Evolutionary conservation across 176 grass and related monocot species (phyloP), one percentile per base, ranked within the genome.

Genomic region (Zoysia pacifica): DNA sequence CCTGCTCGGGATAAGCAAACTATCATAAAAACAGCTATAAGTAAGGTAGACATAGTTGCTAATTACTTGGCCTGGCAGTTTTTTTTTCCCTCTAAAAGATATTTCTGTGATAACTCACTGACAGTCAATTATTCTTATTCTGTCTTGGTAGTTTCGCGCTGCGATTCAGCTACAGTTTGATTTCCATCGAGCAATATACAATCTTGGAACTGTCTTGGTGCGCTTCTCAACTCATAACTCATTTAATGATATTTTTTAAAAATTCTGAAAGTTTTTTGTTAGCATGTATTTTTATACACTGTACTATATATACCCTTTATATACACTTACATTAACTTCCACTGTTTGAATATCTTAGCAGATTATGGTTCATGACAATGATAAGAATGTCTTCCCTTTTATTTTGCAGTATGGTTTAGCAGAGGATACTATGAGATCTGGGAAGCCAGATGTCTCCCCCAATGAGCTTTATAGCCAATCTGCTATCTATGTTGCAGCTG

Each of bases 131-230:
- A 45, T 45, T 45, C 1, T 43, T 69, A 48, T 73, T 48, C 47
- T 73, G 28, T 84, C 37, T 86, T 65, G 4, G 7, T 89, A 99
- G 96, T 99, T 99, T 44, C 96, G 96, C 67, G 93, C 89, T 49
- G 96, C 96, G 61, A 99, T 99, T 63, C 90, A 95, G 71, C 65
- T 99, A 70, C 96, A 99, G 61, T 99, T 99, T 93, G 96, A 99
- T 93, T 99, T 99, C 78, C 93, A 99, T 76, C 90, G 93, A 61
- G 96, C 96, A 71, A 99, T 99, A 86, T 99, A 99, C 90, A 99
- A 99, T 75, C 96, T 95, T 51, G 93, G 96, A 79, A 99, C 96
- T 70, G 96, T 99, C 61, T 79, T 99, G 88, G 96, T 99, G 56
- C 15, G 88, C 74, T 46, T 88, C 62, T 55, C 6, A 44, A 28